phyloP scores from a whole-genome alignment of 192 early-diverging fungal species.

The Podila epicladia region DNA sequence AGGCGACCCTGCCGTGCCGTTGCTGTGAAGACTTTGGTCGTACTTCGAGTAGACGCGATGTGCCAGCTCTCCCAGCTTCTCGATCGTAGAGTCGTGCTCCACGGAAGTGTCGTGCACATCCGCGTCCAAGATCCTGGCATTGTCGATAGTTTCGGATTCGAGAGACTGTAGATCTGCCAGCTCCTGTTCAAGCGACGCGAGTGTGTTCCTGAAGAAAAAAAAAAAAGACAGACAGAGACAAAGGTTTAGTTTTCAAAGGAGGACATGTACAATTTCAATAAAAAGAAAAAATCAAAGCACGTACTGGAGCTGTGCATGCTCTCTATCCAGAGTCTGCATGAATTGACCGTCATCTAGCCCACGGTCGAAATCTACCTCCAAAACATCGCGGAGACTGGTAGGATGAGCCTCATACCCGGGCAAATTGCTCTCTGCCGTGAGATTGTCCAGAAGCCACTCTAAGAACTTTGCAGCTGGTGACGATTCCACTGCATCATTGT shows the following conservation, averaged over 20 bases:
- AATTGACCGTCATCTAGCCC: background rate
- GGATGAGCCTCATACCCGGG: constrained; percentile 9
- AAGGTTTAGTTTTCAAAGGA: background rate
- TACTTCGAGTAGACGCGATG: constrained; percentile 7
- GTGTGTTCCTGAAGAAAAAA: constrained; percentile 16
- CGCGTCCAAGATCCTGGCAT: constrained; percentile 15
- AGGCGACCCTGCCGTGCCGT: background rate
- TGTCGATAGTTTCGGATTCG: constrained; percentile 12
- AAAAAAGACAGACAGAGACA: too few relatives aligned
- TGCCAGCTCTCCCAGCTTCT: constrained; percentile 18
- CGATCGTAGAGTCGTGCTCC: constrained; percentile 22
- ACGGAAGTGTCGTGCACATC: constrained; percentile 33
- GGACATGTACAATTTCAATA: background rate
- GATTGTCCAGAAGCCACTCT: constrained; percentile 31
- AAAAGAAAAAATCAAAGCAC: background rate
- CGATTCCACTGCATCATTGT: background rate
- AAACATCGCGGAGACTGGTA: background rate
- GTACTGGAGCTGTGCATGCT: constrained; percentile 41
- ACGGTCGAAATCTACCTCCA: background rate
- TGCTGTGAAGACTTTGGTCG: background rate
- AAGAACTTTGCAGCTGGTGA: constrained; percentile 13
- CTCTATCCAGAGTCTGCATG: constrained; percentile 12
- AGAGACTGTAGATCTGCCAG: constrained; percentile 27
- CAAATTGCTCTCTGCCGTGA: constrained; percentile 39
- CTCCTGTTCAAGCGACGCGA: constrained; percentile 29